Evolutionary conservation across 495 filamentous ascomycete species (phyloP), one percentile per base, ranked within the genome.

Genomic region (Lasiosphaeris hirsuta): DNA sequence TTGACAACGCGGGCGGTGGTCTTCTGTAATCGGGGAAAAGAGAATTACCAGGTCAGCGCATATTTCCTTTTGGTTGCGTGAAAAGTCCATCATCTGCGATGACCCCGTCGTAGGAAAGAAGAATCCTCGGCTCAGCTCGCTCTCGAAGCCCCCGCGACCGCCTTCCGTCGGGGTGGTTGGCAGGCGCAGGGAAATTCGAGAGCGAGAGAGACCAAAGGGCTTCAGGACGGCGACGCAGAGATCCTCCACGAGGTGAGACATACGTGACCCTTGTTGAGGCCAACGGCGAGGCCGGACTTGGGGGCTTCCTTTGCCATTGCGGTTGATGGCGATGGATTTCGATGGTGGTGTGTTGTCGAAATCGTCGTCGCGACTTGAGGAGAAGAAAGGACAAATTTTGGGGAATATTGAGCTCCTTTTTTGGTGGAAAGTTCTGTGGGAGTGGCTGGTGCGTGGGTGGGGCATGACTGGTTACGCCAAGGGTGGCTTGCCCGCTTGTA

Each of bases 261-360:
- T 91, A 94, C 90, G 79, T 94, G 88, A 73, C 92, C 92, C 74
- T 84, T 86, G 81, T 97, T 96, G 69, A 90, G 73, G 71, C 92
- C 92, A 72, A 86, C 78, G 76, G 84, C 79, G 68, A 96, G 81
- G 77, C 90, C 90, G 75, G 80, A 83, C 71, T 85, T 83, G 56
- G 68, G 63, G 33, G 64, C 57, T 65, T 74, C 67, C 69, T 77
- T 69, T 49, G 69, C 70, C 72, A 76, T 75, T 61, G 53, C 44
- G 49, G 36, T 61, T 40, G 43, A 45, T 40, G 52, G 51, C 11
- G 19, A 39, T 38, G 39, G 51, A 54, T 54, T 48, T 56, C 58
- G 51, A 37, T 48, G 53, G 56, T 55, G 37, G 51, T 30, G 41
- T 64, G 44, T 67, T 53, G 65, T 60, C 59, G 67, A 62, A 54